phyloP scores from a whole-genome alignment of 2,329 filamentous ascomycete genomes.

The Penicillium palitans region DNA sequence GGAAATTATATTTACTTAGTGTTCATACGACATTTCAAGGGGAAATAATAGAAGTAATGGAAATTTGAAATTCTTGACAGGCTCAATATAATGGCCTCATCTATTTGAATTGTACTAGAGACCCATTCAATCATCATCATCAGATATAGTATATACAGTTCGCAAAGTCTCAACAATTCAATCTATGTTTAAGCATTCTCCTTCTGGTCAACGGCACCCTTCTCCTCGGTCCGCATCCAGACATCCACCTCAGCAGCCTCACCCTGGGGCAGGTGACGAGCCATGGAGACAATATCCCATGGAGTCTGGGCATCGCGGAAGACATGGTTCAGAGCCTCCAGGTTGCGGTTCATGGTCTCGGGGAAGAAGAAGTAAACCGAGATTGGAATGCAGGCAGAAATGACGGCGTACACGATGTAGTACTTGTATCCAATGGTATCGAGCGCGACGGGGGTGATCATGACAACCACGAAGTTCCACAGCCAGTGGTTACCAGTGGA shows the following conservation, averaged over 20 bases:
- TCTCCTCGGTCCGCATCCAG: slow-evolving; percentile 22
- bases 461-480: slow-evolving; percentile 28
- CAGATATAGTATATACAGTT: slow-evolving; percentile 8
- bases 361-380: slow-evolving; percentile 25
- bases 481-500: slow-evolving; percentile 27
- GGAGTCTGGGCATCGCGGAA: slow-evolving; percentile 26
- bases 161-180: neutral
- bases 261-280: slow-evolving; percentile 24
- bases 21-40: neutral
- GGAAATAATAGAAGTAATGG: neutral
- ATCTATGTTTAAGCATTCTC: slow-evolving; percentile 15
- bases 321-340: slow-evolving; percentile 26
- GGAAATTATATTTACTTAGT: neutral
- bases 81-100: neutral
- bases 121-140: slow-evolving; percentile 1
- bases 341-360: slow-evolving; percentile 30
- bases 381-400: slow-evolving; percentile 24
- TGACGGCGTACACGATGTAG: slow-evolving; percentile 24
- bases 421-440: slow-evolving; percentile 27
- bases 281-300: slow-evolving; percentile 28
- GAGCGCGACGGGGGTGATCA: slow-evolving; percentile 25
- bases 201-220: slow-evolving; percentile 20
- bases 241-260: slow-evolving; percentile 23
- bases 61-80: neutral
- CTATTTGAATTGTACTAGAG: neutral